Conservation (phyloP, 1,139 yeast genomes). For the Geotrichum restrictum region DNA sequence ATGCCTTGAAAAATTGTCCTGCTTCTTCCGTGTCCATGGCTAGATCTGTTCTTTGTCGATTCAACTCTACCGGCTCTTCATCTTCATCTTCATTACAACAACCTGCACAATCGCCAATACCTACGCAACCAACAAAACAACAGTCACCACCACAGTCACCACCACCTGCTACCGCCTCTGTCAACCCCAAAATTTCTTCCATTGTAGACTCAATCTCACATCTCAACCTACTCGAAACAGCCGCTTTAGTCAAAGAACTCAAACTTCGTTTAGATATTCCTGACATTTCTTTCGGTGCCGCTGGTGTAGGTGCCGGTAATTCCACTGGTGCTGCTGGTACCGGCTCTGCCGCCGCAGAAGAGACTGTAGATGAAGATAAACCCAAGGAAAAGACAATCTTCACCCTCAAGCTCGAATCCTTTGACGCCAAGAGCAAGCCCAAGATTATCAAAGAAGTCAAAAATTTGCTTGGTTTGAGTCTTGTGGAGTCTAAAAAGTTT, state of each 20-base stretch:
- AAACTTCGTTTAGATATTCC: slow-evolving; percentile 86
- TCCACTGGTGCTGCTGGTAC: slow-evolving; percentile 67
- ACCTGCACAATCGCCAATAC: no score
- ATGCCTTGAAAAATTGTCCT: no score
- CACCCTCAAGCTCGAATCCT: slow-evolving; percentile 84
- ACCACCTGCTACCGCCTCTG: no score
- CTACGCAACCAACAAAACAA: no score
- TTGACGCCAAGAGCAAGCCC: slow-evolving; percentile 93
- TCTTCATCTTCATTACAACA: slow-evolving; percentile 35
- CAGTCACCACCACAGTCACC: no score
- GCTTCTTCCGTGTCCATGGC: no score
- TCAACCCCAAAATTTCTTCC: slow-evolving; percentile 80
- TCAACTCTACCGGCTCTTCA: slow-evolving; percentile 52
- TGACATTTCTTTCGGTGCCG: slow-evolving; percentile 83
- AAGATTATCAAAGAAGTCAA: slow-evolving; percentile 97
- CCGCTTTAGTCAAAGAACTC: slow-evolving; percentile 74
- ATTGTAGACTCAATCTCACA: slow-evolving; percentile 90
- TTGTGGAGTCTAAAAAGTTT: slow-evolving; percentile 95
- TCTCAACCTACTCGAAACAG: slow-evolving; percentile 85
- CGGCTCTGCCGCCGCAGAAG: slow-evolving; percentile 66
- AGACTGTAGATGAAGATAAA: slow-evolving; percentile 73
- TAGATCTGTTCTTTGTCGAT: slow-evolving; percentile 28
- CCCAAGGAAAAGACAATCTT: slow-evolving; percentile 93
- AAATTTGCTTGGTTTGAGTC: slow-evolving; percentile 80
- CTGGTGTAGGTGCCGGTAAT: slow-evolving; percentile 61